Percentiles rank a stretch among this genome's conserved stretches.
phyloP scores from a whole-genome alignment of 75 land plant species.

The Gnetum montanum region DNA sequence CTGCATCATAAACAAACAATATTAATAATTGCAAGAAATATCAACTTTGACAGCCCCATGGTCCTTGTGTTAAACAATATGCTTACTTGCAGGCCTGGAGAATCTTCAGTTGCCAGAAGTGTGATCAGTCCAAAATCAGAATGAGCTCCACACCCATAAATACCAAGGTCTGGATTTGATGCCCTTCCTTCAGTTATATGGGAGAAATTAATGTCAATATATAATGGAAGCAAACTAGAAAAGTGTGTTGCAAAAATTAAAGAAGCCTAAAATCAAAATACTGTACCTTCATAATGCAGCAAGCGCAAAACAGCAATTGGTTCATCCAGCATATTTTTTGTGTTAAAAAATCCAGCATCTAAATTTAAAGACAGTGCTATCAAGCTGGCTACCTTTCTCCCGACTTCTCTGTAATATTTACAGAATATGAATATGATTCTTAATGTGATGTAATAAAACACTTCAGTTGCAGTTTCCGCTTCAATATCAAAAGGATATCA shows the following conservation, averaged over 20 bases:
- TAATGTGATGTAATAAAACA: too few relatives aligned
- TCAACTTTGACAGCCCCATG: too few relatives aligned
- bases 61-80: too few relatives aligned
- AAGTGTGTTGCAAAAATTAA: too few relatives aligned
- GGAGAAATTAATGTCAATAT: too few relatives aligned
- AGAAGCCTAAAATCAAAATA: too few relatives aligned
- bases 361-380: slow-evolving; percentile 83
- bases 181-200: slow-evolving; percentile 52
- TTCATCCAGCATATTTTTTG: slow-evolving; percentile 72
- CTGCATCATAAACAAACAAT: slow-evolving; percentile 33
- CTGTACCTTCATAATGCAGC: slow-evolving; percentile 86
- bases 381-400: slow-evolving; percentile 47
- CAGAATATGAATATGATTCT: too few relatives aligned
- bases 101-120: slow-evolving; percentile 81
- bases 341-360: slow-evolving; percentile 63
- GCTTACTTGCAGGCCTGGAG: slow-evolving; percentile 82
- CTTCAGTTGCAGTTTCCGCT: too few relatives aligned
- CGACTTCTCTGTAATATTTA: slow-evolving; percentile 54
- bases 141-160: slow-evolving; percentile 93
- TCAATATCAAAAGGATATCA: too few relatives aligned
- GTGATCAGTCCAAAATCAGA: slow-evolving; percentile 93
- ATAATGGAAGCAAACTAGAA: too few relatives aligned
- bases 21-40: too few relatives aligned
- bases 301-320: slow-evolving; percentile 83
- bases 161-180: slow-evolving; percentile 69